Base-by-base conservation (phyloP, 1,139 yeast genomes). In the Yarrowia galli region DNA sequence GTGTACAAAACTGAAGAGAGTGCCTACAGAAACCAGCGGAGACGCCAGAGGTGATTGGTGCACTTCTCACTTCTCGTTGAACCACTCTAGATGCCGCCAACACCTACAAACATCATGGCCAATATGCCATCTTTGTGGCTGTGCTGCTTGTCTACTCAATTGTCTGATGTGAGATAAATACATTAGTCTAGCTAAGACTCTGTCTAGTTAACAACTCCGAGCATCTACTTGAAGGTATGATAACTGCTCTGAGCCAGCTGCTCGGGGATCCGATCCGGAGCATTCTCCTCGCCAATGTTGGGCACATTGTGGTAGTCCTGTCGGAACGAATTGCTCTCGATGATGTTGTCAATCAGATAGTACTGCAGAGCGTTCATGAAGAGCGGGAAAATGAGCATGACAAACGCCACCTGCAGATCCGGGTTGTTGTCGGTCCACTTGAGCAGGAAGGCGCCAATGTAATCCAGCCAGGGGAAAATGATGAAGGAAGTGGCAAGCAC, bases 381-480 rank as follows among this genome's bases (percentile, higher is more conserved):
- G 45, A 76, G 66, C 25, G 81, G 81, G 71, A 80, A 79, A 1
- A 92, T 84, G 75, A 93, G 86, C 87, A 93, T 89, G 58, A 95
- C 97, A 72, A 95, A 85, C 65, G 90, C 87, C 10, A 93, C 91
- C 76, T 93, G 97, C 63, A 92, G 78, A 71, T 89, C 87, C 40
- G 97, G 96, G 77, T 88, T 89, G 69, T 85, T 87, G 73, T 89
- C 87, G 4, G 95, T 84, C 96, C 97, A 91, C 13, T 91, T 85
- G 20, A 93, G 80, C 20, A 81, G 83, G 78, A 82, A 84, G 70
- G 84, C 87, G 71, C 86, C 97, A 69, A 87, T 77, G 72, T 75
- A 79, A 69, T 83, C 87, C 74, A 84, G 80, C 71, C 83, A 79
- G 18, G 89, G 88, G 63, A 92, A 80, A 22, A 91, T 77, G 20